Conservation (phyloP, 331 rosid genomes). For the Acacia concinna region DNA sequence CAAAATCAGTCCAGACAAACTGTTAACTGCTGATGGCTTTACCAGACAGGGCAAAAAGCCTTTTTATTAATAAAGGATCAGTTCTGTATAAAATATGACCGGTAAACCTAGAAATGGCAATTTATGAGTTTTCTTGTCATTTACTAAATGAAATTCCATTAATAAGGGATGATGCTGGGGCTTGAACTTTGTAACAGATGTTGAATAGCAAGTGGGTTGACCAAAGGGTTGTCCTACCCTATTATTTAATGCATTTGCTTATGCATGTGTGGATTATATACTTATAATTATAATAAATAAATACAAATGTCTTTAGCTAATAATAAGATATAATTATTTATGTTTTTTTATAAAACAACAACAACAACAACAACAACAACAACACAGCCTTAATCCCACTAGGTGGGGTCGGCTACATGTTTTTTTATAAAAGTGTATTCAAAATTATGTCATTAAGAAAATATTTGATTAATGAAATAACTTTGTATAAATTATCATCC, state of each 20-base stretch:
- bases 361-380: no score
- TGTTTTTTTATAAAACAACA: no score
- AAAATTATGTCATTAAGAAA: not conserved
- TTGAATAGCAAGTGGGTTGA: not conserved
- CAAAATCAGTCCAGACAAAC: not conserved
- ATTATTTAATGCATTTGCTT: not conserved
- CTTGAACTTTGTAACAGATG: not conserved
- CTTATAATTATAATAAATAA: not conserved
- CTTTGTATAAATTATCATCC: not conserved
- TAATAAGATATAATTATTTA: not conserved
- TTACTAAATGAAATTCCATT: not conserved
- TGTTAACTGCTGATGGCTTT: not conserved
- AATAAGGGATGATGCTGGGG: not conserved
- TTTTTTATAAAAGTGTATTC: not conserved
- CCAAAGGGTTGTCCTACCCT: not conserved
- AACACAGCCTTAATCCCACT: no score
- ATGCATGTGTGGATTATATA: not conserved
- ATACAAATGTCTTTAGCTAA: not conserved
- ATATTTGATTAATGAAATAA: not conserved
- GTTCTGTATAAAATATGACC: not conserved
- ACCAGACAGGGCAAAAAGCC: not conserved
- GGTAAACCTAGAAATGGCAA: not conserved
- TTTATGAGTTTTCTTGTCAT: not conserved
- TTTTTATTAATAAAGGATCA: not conserved
- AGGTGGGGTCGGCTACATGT: no score